A percentile compares a stretch with the other conserved stretches of the same genome.
Evolutionary conservation across 306 rosid species (phyloP).

Genomic region (Cicer arietinum): DNA sequence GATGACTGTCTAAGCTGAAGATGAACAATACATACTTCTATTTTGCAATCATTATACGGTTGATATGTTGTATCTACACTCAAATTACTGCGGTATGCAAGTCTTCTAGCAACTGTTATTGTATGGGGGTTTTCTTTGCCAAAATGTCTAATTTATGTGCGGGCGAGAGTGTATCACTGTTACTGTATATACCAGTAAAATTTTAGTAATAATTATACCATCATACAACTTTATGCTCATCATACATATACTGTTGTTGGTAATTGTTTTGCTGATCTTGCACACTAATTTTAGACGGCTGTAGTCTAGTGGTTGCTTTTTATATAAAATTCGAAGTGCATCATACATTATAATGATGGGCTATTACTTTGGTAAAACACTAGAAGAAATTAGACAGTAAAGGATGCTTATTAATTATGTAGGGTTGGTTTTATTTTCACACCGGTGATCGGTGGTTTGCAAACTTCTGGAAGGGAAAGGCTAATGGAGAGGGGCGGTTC

Average conservation of each 20-base stretch:
- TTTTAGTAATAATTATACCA: slow-evolving; percentile 3
- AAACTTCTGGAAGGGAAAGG: slow-evolving; percentile 99
- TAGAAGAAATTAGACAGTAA: slow-evolving; percentile 33
- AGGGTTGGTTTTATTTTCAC: slow-evolving; percentile 97
- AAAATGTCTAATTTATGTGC: slow-evolving; percentile 3
- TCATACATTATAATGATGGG: slow-evolving; percentile 16
- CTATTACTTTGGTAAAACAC: slow-evolving; percentile 31
- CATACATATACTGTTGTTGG: not conserved
- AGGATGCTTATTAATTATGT: slow-evolving; percentile 39
- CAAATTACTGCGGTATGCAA: not conserved
- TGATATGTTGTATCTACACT: not conserved
- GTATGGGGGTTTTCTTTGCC: slow-evolving; percentile 8
- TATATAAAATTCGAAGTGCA: slow-evolving; percentile 32
- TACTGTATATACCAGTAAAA: not conserved
- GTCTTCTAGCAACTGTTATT: not conserved
- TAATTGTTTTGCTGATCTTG: slow-evolving; percentile 19
- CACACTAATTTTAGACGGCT: slow-evolving; percentile 19
- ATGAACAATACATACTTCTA: slow-evolving; percentile 3
- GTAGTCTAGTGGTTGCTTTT: not conserved
- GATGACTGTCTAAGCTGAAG: slow-evolving; percentile 12
- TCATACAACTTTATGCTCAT: slow-evolving; percentile 12
- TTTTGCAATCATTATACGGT: slow-evolving; percentile 14
- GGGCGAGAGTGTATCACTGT: not conserved
- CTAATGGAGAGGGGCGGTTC: slow-evolving; percentile 94
- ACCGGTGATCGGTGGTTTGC: slow-evolving; percentile 93